These are phyloP conservation scores for Cytospora piceicola DNA, from an alignment of 2,329 filamentous ascomycete genomes.

Conservation along the genomic window DNA sequence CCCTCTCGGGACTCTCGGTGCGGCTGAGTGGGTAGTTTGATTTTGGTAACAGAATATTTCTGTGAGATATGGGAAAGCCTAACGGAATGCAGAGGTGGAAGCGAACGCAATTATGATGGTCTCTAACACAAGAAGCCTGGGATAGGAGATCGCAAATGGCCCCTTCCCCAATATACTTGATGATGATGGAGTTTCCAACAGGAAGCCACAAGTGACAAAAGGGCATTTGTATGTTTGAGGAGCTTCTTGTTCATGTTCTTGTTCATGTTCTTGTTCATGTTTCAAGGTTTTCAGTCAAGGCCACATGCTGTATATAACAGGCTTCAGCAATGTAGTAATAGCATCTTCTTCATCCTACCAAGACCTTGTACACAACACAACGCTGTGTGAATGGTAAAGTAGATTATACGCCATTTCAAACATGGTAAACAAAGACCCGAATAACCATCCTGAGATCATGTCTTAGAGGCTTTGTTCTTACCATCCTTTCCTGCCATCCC, in stretches of 20 bases:
- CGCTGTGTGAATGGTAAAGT: too few relatives aligned
- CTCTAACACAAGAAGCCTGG: background rate
- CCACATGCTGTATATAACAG: background rate
- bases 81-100: background rate
- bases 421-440: too few relatives aligned
- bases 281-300: too few relatives aligned
- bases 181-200: background rate
- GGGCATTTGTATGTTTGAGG: background rate
- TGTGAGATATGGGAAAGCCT: too few relatives aligned
- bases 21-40: background rate
- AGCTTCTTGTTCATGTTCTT: background rate
- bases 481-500: too few relatives aligned
- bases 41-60: background rate
- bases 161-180: background rate
- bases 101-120: background rate
- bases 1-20: background rate
- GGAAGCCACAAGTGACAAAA: background rate
- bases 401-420: too few relatives aligned
- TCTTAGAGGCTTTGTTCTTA: too few relatives aligned
- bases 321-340: background rate
- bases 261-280: background rate
- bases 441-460: too few relatives aligned
- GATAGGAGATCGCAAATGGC: background rate
- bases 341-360: too few relatives aligned
- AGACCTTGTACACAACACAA: too few relatives aligned